Evolutionary conservation across 2,329 filamentous ascomycete species (phyloP), one percentile per base, ranked within the genome.

Genomic region (Paraphaeosphaeria minitans): DNA sequence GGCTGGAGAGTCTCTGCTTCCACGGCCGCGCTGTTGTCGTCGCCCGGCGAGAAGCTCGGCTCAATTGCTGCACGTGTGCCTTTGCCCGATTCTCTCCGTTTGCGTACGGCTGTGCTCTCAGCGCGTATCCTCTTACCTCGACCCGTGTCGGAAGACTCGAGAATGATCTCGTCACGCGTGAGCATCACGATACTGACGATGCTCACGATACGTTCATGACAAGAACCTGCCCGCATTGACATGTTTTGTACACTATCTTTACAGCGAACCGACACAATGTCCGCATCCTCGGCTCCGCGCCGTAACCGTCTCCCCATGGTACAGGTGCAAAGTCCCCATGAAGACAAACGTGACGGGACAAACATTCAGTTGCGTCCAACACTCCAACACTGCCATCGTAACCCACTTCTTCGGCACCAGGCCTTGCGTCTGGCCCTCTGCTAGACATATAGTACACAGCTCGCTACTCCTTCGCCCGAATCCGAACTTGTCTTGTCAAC

Each of bases 21-120:
- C 70, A 72, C 71, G 72, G 73, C 73, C 73, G 73, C 72, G 72
- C 71, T 69, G 64, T 70, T 69, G 68, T 71, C 69, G 69, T 73
- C 59, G 64, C 52, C 55, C 41, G 41, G 41, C 19, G 8, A 50
- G 41, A 37, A 57, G 68, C 71, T 72, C 71, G 73, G 72, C 65
- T 43, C 37, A 51, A 31, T 31, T 42, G 21, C 41, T 29, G 42
- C 29, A 16, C 41, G 24, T 35, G 21, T 24, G 46, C 53, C 61
- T 41, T 61, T 55, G 58, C 60, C 65, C 53, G 57, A 53, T 39
- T 53, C 59, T 51, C 43, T 61, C 59, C 58, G 60, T 52, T 45
- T 53, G 27, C 55, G 47, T 46, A 42, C 43, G 42, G 42, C 31
- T 14, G 54, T 42, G 27, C 48, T 51, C 37, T 24, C 27, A 21